Base-by-base conservation (phyloP, 75 land plant species). In the Adiantum capillusveneris region DNA sequence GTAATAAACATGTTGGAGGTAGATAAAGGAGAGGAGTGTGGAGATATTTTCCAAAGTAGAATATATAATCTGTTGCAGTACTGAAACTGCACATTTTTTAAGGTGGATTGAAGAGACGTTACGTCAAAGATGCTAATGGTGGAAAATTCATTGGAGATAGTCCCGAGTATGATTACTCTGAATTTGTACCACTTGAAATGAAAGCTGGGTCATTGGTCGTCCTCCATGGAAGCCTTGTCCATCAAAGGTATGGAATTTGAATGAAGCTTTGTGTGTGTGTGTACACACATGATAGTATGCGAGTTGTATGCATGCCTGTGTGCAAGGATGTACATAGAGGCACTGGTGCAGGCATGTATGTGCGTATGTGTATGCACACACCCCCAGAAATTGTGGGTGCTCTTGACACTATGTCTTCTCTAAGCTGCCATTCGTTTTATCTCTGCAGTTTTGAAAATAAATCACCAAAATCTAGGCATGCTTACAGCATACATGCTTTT, bases 241-340 rank as follows among this genome's bases (percentile, higher is more conserved):
- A 90, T 74, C 96, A 95, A 56, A 95, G 99, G 98, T 90, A 19
- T 43, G n/a, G n/a, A n/a, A n/a, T n/a, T n/a, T n/a, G n/a, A n/a
- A n/a, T n/a, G n/a, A n/a, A n/a, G n/a, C n/a, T n/a, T n/a, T n/a
- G n/a, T n/a, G n/a, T n/a, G n/a, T n/a, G n/a, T n/a, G n/a, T n/a
- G n/a, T n/a, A n/a, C n/a, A n/a, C n/a, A n/a, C n/a, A n/a, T n/a
- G n/a, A n/a, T n/a, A n/a, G n/a, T n/a, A n/a, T n/a, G n/a, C n/a
- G n/a, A n/a, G n/a, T n/a, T n/a, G n/a, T n/a, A n/a, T n/a, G n/a
- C n/a, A n/a, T n/a, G n/a, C n/a, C n/a, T n/a, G n/a, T n/a, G n/a
- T n/a, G n/a, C n/a, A n/a, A n/a, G n/a, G n/a, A n/a, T n/a, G n/a
- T 44, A n/a, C 60, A 57, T 57, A 53, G 62, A 53, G 16, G 9